phyloP scores from a whole-genome alignment of 2,329 filamentous ascomycete genomes.

The Phyllosticta citrichinensis region DNA sequence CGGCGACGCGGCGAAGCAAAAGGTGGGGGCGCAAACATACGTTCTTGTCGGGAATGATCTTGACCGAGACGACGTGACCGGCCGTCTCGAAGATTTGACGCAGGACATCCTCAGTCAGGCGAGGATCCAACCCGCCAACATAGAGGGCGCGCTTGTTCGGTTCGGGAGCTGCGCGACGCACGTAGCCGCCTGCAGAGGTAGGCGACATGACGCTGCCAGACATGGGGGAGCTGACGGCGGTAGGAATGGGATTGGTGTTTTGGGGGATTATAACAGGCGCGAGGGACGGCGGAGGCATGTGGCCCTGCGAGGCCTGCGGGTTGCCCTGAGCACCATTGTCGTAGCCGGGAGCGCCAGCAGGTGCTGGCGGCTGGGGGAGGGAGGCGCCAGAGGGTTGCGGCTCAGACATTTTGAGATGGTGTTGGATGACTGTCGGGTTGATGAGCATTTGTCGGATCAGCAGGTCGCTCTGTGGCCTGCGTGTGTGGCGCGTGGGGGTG shows the following conservation, averaged over 20 bases:
- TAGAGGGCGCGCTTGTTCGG: conserved; percentile 98
- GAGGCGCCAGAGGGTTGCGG: conserved; percentile 51
- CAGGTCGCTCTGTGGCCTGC: background rate
- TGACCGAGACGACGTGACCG: conserved; percentile 95
- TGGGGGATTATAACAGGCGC: conserved; percentile 79
- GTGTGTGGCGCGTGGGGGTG: conserved; percentile 7
- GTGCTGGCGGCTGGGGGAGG: conserved; percentile 60
- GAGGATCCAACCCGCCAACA: conserved; percentile 85
- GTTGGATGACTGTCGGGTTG: conserved; percentile 9
- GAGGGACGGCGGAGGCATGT: conserved; percentile 84
- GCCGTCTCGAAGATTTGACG: conserved; percentile 98
- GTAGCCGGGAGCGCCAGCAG: conserved; percentile 65
- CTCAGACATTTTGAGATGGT: conserved; percentile 60
- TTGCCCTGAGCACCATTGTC: conserved; percentile 65
- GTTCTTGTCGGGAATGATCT: conserved; percentile 99
- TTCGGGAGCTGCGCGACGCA: conserved; percentile 86
- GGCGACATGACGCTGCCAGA: conserved; percentile 75
- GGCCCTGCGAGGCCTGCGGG: conserved; percentile 56
- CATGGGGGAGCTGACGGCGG: conserved; percentile 81
- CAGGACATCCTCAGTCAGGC: conserved; percentile 91
- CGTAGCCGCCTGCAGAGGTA: conserved; percentile 67
- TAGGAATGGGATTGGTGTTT: conserved; percentile 92
- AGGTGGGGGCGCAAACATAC: conserved; percentile 47
- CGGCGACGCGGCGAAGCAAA: background rate
- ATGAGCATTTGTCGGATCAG: conserved; percentile 6